A percentile compares a stretch with the other conserved stretches of the same genome.
phyloP scores from a whole-genome alignment of 2,329 filamentous ascomycete genomes.

The Aspergillus awamori region DNA sequence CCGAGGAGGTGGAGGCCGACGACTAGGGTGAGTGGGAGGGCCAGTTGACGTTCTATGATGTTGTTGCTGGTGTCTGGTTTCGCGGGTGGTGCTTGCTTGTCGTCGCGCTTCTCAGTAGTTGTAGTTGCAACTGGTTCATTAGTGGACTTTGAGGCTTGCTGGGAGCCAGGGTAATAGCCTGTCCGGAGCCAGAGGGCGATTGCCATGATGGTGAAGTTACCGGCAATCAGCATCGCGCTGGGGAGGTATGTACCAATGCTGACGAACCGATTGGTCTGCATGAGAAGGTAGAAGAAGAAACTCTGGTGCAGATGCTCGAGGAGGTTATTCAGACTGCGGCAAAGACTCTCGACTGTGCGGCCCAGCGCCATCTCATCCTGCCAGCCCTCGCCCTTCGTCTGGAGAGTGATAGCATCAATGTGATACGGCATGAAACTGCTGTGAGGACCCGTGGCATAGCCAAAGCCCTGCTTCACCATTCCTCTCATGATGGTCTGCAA shows the following conservation, averaged over 20 bases:
- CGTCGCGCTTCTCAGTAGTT: slow-evolving; percentile 16
- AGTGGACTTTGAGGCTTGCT: slow-evolving; percentile 30
- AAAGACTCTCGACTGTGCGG: slow-evolving; percentile 83
- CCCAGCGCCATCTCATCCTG: slow-evolving; percentile 98
- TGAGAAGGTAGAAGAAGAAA: slow-evolving; percentile 98
- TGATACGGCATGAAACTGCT: slow-evolving; percentile 98
- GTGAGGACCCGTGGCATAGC: slow-evolving; percentile 86
- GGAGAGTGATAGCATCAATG: slow-evolving; percentile 91
- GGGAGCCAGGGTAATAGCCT: slow-evolving; percentile 55
- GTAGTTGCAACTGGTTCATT: slow-evolving; percentile 19
- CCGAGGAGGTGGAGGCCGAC: slow-evolving; percentile 74
- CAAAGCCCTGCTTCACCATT: slow-evolving; percentile 89
- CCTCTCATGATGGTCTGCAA: slow-evolving; percentile 87
- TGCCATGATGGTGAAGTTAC: slow-evolving; percentile 93
- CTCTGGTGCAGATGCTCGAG: slow-evolving; percentile 97
- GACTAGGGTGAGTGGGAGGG: slow-evolving; percentile 68
- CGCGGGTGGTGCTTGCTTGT: not conserved
- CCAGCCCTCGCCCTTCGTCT: slow-evolving; percentile 88
- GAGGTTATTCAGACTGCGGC: slow-evolving; percentile 92
- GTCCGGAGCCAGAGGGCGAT: slow-evolving; percentile 93
- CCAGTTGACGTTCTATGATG: slow-evolving; percentile 44
- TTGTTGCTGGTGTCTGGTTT: slow-evolving; percentile 26
- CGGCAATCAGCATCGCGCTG: slow-evolving; percentile 94
- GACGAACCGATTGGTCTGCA: slow-evolving; percentile 89
- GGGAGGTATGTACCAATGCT: slow-evolving; percentile 97